These are phyloP conservation scores for Cucurbita pepo DNA, from an alignment of 306 rosid species.

Conservation along the genomic window DNA sequence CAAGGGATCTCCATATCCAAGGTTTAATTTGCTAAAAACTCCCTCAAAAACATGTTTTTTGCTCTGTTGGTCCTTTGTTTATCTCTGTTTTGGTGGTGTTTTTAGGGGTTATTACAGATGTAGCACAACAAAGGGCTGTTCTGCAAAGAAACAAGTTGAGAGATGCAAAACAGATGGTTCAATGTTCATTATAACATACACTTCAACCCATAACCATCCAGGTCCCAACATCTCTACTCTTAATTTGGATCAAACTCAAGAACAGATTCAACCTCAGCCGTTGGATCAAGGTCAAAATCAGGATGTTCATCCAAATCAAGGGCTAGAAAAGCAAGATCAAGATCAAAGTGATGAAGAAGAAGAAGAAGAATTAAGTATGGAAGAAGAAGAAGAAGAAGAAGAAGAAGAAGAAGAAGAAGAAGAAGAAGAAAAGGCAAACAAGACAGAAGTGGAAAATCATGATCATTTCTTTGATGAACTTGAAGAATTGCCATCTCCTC, in stretches of 20 bases:
- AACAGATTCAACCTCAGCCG: constrained; percentile 11
- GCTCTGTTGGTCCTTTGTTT: not conserved
- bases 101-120: constrained; percentile 77
- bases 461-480: constrained; percentile 74
- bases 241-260: constrained; percentile 14
- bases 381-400: not conserved
- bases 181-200: constrained; percentile 66
- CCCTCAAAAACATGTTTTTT: not conserved
- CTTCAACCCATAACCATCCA: constrained; percentile 70
- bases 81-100: not conserved
- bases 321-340: constrained; percentile 5
- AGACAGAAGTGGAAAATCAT: constrained; percentile 25
- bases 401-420: not conserved
- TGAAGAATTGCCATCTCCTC: constrained; percentile 70
- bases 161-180: constrained; percentile 81
- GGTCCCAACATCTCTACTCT: constrained; percentile 28
- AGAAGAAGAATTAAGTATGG: not conserved
- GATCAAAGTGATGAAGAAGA: not conserved
- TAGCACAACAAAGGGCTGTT: constrained; percentile 82
- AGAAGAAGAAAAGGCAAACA: not conserved
- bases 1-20: constrained; percentile 90
- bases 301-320: constrained; percentile 5
- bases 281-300: constrained; percentile 10
- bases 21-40: constrained; percentile 22
- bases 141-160: constrained; percentile 92